Base-by-base conservation (phyloP, 495 filamentous ascomycete genomes). In the Choiromyces venosus region DNA sequence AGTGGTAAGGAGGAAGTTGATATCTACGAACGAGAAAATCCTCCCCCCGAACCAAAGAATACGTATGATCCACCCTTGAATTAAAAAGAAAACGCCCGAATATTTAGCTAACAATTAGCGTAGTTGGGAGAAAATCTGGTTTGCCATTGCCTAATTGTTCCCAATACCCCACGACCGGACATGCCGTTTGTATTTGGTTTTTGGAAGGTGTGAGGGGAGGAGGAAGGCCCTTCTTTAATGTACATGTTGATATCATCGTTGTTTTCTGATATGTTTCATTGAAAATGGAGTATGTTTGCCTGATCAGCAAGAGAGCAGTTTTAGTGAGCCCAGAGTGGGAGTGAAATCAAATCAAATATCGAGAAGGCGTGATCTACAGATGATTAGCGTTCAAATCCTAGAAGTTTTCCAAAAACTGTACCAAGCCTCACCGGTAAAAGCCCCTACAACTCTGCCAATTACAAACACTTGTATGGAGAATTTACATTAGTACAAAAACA, bases 1-100 rank as follows among this genome's bases (percentile, higher is more conserved):
- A 89, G 84, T 36, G 89, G 89, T 14, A 91, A 90, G 82, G 86
- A 84, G 6, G 88, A 87, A 67, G 76, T 91, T 37, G 89, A 91
- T 82, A 83, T 82, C 1, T 82, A 86, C 70, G 84, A 86, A 75
- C 80, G 77, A 16, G 69, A 76, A n/a, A 76, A 79, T 29, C 73
- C 73, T 2, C 77, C 77, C 1, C 18, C 44, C 6, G 77, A 76
- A 44, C 65, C 77, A 2, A 73, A 40, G 64, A 79, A 79, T 66
- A 72, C 33, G 72, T 77, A 76, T 71, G 46, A 33, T 69, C 7
- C 56, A 25, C 56, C 18, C 65, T 21, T 3, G 35, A 18, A 8
- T n/a, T 18, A 8, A 39, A 14, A 38, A 19, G 7, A 38, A 38
- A 64, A n/a, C 8, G 19, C 21, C 18, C 33, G 37, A 66, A 69